phyloP scores from a whole-genome alignment of 441 rosid species.

The Euphorbia neoarborescens region DNA sequence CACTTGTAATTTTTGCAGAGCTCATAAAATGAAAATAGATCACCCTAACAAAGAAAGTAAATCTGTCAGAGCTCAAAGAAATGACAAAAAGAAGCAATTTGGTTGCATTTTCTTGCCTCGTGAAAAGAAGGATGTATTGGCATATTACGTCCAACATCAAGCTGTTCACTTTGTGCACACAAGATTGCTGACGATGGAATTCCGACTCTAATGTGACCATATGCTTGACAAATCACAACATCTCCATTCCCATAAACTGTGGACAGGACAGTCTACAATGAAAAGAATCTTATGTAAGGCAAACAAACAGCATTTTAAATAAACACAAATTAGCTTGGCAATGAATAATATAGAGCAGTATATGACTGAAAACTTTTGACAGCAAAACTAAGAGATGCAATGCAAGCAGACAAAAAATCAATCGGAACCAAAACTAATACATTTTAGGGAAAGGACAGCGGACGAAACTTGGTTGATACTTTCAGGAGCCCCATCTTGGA shows the following conservation, averaged over 20 bases:
- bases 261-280: constrained; percentile 57
- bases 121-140: constrained; percentile 74
- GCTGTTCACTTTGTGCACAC: constrained; percentile 69
- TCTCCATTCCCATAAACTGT: constrained; percentile 54
- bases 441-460: neutral
- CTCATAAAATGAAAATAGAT: constrained; percentile 74
- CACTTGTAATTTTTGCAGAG: constrained; percentile 69
- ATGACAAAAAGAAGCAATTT: constrained; percentile 15
- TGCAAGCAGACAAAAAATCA: too few relatives aligned
- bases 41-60: constrained; percentile 50
- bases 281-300: constrained; percentile 21
- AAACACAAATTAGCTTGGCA: neutral
- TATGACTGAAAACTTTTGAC: neutral
- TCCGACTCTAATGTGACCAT: constrained; percentile 57
- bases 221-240: constrained; percentile 59
- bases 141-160: constrained; percentile 67
- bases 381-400: too few relatives aligned
- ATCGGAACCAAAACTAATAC: too few relatives aligned
- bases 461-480: neutral
- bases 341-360: constrained; percentile 13
- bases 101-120: constrained; percentile 52
- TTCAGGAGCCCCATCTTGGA: neutral
- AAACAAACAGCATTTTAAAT: constrained; percentile 15
- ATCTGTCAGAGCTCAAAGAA: constrained; percentile 24
- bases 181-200: constrained; percentile 61